Percentiles rank a stretch among this genome's conserved stretches.
Evolutionary conservation across 2,329 filamentous ascomycete species (phyloP).

Genomic region (Biscogniauxia mediterranea): DNA sequence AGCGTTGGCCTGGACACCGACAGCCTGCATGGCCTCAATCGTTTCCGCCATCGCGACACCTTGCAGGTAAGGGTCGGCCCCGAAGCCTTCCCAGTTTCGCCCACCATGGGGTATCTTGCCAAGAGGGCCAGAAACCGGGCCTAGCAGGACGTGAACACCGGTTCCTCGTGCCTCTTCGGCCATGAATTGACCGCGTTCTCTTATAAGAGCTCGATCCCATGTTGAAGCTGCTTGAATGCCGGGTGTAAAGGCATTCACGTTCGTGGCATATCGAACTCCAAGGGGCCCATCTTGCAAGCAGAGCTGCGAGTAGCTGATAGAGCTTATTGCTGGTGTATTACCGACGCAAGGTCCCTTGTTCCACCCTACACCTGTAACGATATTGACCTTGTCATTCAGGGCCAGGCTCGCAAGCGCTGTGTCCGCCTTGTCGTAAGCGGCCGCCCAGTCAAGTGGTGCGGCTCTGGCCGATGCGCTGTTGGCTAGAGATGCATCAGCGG

Average conservation of each 20-base stretch:
- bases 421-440: slow-evolving; percentile 69
- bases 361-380: slow-evolving; percentile 78
- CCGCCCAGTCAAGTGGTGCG: slow-evolving; percentile 50
- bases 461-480: slow-evolving; percentile 7
- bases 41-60: slow-evolving; percentile 63
- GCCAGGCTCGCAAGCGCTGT: slow-evolving; percentile 67
- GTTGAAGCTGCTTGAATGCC: slow-evolving; percentile 77
- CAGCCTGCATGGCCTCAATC: slow-evolving; percentile 54
- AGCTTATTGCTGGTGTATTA: slow-evolving; percentile 54
- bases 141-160: slow-evolving; percentile 73
- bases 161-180: slow-evolving; percentile 68
- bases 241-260: slow-evolving; percentile 75
- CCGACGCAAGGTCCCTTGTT: slow-evolving; percentile 67
- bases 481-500: slow-evolving; percentile 6
- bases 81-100: slow-evolving; percentile 82
- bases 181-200: slow-evolving; percentile 65
- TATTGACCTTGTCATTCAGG: slow-evolving; percentile 72
- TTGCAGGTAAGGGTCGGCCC: slow-evolving; percentile 71
- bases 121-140: slow-evolving; percentile 72
- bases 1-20: slow-evolving; percentile 50
- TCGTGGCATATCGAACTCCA: slow-evolving; percentile 69
- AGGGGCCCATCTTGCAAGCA: slow-evolving; percentile 81
- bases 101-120: slow-evolving; percentile 72
- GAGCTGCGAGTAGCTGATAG: slow-evolving; percentile 66
- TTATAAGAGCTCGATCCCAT: slow-evolving; percentile 75